Evolutionary conservation across 164 flowering plant species (phyloP), one percentile per base, ranked within the genome.

Genomic region (Euptelea pleiosperma): DNA sequence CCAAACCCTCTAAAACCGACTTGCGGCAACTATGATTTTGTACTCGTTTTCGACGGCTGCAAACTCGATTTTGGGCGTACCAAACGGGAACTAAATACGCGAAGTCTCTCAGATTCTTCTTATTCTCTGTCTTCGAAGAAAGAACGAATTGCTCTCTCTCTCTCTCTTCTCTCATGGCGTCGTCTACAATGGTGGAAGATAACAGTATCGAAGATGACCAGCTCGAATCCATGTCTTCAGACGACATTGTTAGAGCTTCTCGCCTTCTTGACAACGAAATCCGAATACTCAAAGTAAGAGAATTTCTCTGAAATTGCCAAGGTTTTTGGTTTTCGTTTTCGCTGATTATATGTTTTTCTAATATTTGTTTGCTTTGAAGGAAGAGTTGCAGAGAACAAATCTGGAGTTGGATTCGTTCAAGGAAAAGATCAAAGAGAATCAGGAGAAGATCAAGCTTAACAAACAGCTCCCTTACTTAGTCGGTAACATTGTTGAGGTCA

Each of bases 381-480:
- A 86, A 25, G 96, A 89, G 74, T 41, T 79, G 70, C 93, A 84
- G 64, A 78, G 93, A 59, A 77, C 77, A 10, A 84, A 70, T 70
- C 69, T 82, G 19, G 96, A 89, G 33, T 35, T 75, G 60, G 93
- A 89, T 26, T 81, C 91, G 4, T 75, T 45, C 63, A 86, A 82
- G 72, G 96, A 89, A 69, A 86, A 89, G 74, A 79, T 83, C 3
- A 86, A 82, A 64, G 96, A 86, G 80, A 89, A 89, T 62, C 91
- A 86, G 48, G 96, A 89, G 70, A 89, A 86, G 72, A 89, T 86
- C 54, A 89, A 89, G 66, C 82, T 89, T 40, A 89, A 89, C 64
- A 89, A 89, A 73, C 96, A 89, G 65, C 77, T 89, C 40, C 96
- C 96, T 18, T 89, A 86, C 75, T 68, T 89, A 57, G 96, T 89